These are phyloP conservation scores for Solanum dulcamara DNA, from an alignment of 257 asterid species.

Conservation along the genomic window DNA sequence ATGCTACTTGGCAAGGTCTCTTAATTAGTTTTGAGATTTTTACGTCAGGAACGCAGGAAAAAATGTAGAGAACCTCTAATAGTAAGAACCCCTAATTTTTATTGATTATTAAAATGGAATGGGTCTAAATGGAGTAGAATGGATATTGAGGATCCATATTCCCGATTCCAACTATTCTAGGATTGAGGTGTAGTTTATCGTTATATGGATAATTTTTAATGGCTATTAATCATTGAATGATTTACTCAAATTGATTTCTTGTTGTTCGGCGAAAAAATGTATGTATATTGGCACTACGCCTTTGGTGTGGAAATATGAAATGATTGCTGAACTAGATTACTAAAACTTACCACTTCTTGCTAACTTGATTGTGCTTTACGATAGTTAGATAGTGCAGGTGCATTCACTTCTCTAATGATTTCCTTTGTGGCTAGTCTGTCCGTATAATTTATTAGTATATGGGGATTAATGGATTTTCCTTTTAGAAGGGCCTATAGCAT, in stretches of 20 bases:
- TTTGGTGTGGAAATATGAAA: neutral
- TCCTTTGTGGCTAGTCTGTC: no score
- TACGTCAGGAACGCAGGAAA: neutral
- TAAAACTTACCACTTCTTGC: no score
- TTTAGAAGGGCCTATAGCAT: no score
- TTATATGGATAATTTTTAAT: neutral
- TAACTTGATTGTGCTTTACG: no score
- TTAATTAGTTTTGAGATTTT: neutral
- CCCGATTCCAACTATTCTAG: neutral
- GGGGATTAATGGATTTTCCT: no score
- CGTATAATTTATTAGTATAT: no score
- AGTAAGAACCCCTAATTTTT: neutral
- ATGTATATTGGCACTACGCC: neutral
- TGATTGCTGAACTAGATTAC: no score
- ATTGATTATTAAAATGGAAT: neutral
- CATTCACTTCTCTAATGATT: no score
- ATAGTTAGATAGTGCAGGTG: no score
- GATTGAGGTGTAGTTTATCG: neutral
- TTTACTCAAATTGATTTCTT: neutral
- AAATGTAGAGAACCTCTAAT: neutral
- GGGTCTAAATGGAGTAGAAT: neutral
- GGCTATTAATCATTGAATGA: neutral
- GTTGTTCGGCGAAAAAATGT: neutral
- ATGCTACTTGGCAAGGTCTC: neutral
- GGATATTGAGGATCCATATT: neutral